Evolutionary conservation across 768 basidiomycete genomes (phyloP), one percentile per base, ranked within the genome.

Genomic region (Agaricus blazei): DNA sequence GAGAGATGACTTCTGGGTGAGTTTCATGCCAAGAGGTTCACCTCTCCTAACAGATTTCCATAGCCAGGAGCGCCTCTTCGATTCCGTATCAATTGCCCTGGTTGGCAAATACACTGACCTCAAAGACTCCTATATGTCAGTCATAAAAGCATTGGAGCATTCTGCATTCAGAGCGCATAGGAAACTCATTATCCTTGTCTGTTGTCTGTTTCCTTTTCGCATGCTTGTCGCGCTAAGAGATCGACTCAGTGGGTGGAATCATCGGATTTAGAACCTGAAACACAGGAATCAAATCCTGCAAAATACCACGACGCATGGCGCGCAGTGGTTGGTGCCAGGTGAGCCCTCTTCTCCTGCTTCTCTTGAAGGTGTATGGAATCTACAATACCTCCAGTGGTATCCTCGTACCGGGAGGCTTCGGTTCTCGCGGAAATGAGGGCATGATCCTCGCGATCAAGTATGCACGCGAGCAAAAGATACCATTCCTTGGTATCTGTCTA

Each of bases 391-490:
- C 12, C 37, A 94, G 93, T 54, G 97, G 96, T 58, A 93, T 99
- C 64, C 90, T 98, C 52, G 93, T 99, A 12, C 96, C 96, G 1
- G 97, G 96, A 48, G 96, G 96, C 9, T 99, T 99, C 67, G 96
- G 96, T 19, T 72, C 77, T 9, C 90, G 96, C 38, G 96, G 96
- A 23, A 93, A 89, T 0, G 95, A 97, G 71, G 96, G 96, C 40
- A 98, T 99, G 96, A 87, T 98, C 66, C 80, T 94, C 48, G 96
- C 96, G n/a, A 93, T 94, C 69, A 95, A 93, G 70, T 95, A 95
- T 80, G 94, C 96, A 0, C 80, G 96, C 54, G 94, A 98, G 72
- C 90, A 96, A 66, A 92, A 93, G 58, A 74, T 94, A 6, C 97
- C 96, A 0, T 99, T 94, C 81, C 72, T 98, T 38, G 96, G 96